Conservation (phyloP, 2,329 filamentous ascomycete genomes). For the Alternaria tenuissima region DNA sequence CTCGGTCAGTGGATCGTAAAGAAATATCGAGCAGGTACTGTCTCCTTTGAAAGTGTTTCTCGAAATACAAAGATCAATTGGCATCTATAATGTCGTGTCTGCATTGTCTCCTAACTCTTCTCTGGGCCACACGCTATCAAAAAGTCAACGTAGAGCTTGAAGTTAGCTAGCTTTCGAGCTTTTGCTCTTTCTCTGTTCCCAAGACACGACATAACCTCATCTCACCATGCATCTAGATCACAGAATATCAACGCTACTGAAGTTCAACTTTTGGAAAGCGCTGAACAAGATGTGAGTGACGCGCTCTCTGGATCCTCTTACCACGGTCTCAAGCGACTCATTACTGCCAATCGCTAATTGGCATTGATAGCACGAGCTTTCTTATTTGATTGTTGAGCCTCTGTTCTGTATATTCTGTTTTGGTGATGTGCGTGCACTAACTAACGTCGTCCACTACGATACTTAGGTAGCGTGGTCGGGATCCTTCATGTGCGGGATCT, state of each 20-base stretch:
- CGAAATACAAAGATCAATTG: neutral
- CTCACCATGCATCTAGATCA: neutral
- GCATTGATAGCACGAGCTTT: neutral
- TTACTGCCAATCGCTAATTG: neutral
- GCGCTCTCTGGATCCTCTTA: neutral
- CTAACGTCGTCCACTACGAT: neutral
- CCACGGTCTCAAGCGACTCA: neutral
- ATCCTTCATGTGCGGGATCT: neutral
- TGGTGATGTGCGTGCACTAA: neutral
- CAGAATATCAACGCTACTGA: neutral
- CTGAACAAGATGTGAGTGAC: neutral
- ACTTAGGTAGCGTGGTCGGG: neutral
- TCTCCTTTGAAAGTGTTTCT: neutral
- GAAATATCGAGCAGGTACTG: neutral
- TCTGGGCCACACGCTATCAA: fast-evolving
- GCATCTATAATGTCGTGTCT: neutral
- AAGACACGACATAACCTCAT: neutral
- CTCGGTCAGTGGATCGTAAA: neutral
- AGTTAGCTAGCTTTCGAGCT: neutral
- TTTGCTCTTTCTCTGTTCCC: fast-evolving
- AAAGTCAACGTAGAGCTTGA: neutral
- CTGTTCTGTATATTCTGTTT: neutral
- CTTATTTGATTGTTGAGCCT: neutral
- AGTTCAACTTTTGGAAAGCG: neutral
- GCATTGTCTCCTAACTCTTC: neutral